These are phyloP conservation scores for Kazachstania africana DNA, from an alignment of 805 yeast species.

Conservation along the genomic window DNA sequence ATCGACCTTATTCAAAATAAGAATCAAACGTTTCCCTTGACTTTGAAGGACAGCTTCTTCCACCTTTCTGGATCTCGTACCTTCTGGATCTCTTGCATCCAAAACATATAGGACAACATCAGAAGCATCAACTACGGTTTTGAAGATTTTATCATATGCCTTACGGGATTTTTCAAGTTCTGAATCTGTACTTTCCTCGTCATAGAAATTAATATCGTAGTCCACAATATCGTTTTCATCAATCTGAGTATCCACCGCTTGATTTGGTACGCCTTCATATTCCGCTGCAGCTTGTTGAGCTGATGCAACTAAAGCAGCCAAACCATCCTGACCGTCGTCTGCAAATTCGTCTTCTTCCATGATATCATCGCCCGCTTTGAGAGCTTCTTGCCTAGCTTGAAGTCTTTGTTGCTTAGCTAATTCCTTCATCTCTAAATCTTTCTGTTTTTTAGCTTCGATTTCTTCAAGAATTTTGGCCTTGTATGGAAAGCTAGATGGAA, in stretches of 20 bases:
- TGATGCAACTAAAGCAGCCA: slow-evolving; percentile 79
- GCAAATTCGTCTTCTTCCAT: slow-evolving; percentile 31
- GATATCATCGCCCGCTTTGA: slow-evolving; percentile 29
- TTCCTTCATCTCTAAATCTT: slow-evolving; percentile 43
- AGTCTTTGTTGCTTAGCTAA: slow-evolving; percentile 38
- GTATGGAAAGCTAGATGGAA: slow-evolving; percentile 90
- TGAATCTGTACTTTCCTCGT: slow-evolving; percentile 33
- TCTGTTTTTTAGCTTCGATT: slow-evolving; percentile 51
- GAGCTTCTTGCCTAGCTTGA: slow-evolving; percentile 28
- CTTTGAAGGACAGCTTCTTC: slow-evolving; percentile 79
- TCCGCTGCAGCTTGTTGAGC: slow-evolving; percentile 82
- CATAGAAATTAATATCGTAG: slow-evolving; percentile 34
- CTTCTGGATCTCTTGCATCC: slow-evolving; percentile 96
- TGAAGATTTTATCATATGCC: slow-evolving; percentile 89
- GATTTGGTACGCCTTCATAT: slow-evolving; percentile 38
- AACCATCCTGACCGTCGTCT: slow-evolving; percentile 38
- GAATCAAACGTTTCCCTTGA: slow-evolving; percentile 68
- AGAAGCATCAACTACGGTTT: slow-evolving; percentile 81
- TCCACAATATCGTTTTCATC: slow-evolving; percentile 37
- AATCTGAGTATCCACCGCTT: slow-evolving; percentile 33
- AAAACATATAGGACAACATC: slow-evolving; percentile 88
- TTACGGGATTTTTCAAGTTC: slow-evolving; percentile 69
- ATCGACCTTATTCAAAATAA: slow-evolving; percentile 85
- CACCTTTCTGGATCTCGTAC: slow-evolving; percentile 82
- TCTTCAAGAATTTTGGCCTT: slow-evolving; percentile 70